Base-by-base conservation (phyloP, 768 basidiomycete species). In the Austroboletus eburneus region DNA sequence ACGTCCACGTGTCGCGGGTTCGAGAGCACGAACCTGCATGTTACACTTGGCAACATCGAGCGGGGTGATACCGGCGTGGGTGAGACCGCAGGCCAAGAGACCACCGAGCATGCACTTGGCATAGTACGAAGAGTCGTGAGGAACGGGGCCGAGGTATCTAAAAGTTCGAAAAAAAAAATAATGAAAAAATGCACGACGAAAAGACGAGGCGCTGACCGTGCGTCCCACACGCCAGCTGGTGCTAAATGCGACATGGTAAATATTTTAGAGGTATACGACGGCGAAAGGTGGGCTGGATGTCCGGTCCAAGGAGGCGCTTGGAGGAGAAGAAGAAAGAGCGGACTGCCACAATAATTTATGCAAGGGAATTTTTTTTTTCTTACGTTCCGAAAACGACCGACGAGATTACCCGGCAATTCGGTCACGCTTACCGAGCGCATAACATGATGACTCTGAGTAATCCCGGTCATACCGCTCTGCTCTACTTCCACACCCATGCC, bases 21-120 rank as follows among this genome's bases (percentile, higher is more conserved):
- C 13, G 30, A 32, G 30, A 14, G 30, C 7, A 32, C 30, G 9
- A 13, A 81, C 87, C 84, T 91, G 88, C 85, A 91, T 91, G 76
- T 91, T 91, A 69, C 88, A 90, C 72, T 91, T 91, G 56, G 85
- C 85, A 47, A 91, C 88, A 71, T 91, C 88, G 50, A 91, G 79
- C 29, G 88, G 88, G 12, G 88, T 90, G 67, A 91, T 83, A 58
- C 83, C 87, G 13, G 87, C 89, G 64, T 93, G 91, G 52, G 91
- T 93, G 64, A 87, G 20, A 71, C 91, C 91, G 58, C 91, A 93
- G 17, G 91, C 90, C 54, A 93, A 76, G 43, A 75, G 75, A 79
- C 91, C 91, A 62, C 89, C 90, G 57, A 93, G 79, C 81, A 90
- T 83, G 67, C 84, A 87, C 70, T 91, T 90, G 64, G 81, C 66